Percentiles rank a stretch among this genome's conserved stretches.
These are phyloP conservation scores for Phytophthora niederhauseri DNA, from an alignment of 352 stramenopile species.

Conservation along the genomic window DNA sequence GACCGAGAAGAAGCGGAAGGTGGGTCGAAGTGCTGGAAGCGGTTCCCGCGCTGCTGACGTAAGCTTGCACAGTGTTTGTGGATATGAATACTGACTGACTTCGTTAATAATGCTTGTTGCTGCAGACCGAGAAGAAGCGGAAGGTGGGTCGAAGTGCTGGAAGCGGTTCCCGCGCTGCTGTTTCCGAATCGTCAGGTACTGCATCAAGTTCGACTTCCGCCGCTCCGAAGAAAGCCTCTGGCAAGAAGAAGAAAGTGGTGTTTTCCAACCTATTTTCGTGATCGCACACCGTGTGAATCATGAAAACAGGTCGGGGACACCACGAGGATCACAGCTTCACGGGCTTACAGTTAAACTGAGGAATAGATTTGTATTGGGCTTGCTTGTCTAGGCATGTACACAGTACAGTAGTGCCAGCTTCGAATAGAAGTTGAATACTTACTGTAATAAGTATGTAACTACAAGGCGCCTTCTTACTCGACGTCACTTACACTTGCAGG, in stretches of 20 bases:
- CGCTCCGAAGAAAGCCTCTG: slow-evolving; percentile 28
- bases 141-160: slow-evolving; percentile 38
- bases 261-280: slow-evolving; percentile 78
- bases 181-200: neutral
- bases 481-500: neutral
- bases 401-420: too few relatives aligned
- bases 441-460: too few relatives aligned
- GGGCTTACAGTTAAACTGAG: slow-evolving; percentile 2
- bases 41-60: slow-evolving; percentile 13
- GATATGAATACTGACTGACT: slow-evolving; percentile 8
- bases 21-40: slow-evolving; percentile 21
- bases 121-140: slow-evolving; percentile 70
- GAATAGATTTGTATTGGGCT: slow-evolving; percentile 29
- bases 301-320: too few relatives aligned
- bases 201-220: slow-evolving; percentile 5
- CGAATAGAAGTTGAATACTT: too few relatives aligned
- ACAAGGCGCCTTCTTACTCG: too few relatives aligned
- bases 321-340: neutral
- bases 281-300: slow-evolving; percentile 1
- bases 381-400: neutral
- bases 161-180: neutral
- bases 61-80: neutral
- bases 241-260: slow-evolving; percentile 85
- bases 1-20: slow-evolving; percentile 74
- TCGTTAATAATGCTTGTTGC: neutral